Percentiles rank a stretch among this genome's conserved stretches.
Evolutionary conservation across 345 rosid species (phyloP).

Genomic region (Brassica carinata): DNA sequence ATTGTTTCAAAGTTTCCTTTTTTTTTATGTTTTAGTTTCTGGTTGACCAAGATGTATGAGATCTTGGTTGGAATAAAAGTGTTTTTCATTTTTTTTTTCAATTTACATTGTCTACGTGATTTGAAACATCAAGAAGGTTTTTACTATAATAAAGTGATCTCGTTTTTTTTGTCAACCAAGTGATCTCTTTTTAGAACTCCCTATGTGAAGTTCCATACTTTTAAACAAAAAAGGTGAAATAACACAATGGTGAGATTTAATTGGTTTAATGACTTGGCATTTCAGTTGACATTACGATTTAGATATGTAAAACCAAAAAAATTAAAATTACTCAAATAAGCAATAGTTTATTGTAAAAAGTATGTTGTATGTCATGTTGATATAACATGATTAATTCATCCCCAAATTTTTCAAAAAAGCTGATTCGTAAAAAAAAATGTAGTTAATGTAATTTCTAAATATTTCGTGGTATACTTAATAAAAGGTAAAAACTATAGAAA

Average conservation of each 20-base stretch:
- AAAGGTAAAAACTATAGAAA: too few species aligned
- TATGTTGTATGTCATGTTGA: too few species aligned
- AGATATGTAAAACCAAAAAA: not conserved
- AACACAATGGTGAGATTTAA: not conserved
- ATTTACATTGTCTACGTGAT: not conserved
- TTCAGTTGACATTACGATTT: not conserved
- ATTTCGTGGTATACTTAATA: too few species aligned
- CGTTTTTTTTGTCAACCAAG: too few species aligned
- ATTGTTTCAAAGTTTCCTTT: not conserved
- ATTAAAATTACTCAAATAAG: too few species aligned
- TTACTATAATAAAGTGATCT: not conserved
- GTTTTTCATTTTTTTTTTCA: not conserved
- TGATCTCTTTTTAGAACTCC: not conserved
- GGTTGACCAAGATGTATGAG: constrained; percentile 12
- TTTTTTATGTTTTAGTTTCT: not conserved
- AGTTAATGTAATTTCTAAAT: too few species aligned
- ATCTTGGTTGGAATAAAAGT: constrained; percentile 28
- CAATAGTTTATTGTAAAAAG: too few species aligned
- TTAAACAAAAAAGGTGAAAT: too few species aligned
- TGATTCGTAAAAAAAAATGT: too few species aligned
- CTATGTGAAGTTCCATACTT: not conserved
- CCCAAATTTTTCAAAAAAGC: too few species aligned
- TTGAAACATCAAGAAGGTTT: not conserved
- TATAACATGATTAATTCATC: too few species aligned
- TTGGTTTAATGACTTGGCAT: not conserved